phyloP scores from a whole-genome alignment of 2,329 filamentous ascomycete genomes.

The Diaporthe citriasiana region DNA sequence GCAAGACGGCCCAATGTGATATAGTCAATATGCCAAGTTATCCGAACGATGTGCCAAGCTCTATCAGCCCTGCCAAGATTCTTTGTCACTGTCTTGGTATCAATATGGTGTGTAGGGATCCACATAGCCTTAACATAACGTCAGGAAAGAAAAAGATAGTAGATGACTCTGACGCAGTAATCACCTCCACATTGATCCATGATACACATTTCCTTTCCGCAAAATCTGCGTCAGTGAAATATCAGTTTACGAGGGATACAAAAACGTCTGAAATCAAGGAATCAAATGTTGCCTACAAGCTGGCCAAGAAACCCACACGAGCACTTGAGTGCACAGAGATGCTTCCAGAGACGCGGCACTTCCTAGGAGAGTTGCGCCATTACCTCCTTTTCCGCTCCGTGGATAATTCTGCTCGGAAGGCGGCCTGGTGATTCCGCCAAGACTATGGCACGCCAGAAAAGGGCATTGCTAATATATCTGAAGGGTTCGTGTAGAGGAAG shows the following conservation, averaged over 20 bases:
- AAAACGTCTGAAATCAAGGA: too few relatives aligned
- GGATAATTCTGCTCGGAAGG: rapidly evolving
- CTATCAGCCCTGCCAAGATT: neutral
- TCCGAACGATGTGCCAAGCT: neutral
- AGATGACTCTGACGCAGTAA: too few relatives aligned
- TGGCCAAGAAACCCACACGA: too few relatives aligned
- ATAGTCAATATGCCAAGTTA: neutral
- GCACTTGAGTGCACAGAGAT: too few relatives aligned
- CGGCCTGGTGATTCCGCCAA: neutral
- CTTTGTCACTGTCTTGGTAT: neutral
- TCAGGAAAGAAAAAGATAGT: neutral
- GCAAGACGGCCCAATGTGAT: neutral
- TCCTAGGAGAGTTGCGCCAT: neutral
- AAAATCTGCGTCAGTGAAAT: too few relatives aligned
- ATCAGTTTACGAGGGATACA: too few relatives aligned
- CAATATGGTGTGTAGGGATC: neutral
- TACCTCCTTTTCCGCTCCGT: neutral
- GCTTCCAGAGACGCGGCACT: too few relatives aligned
- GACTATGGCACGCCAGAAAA: neutral
- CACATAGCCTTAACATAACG: slow-evolving; percentile 5
- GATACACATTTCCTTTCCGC: too few relatives aligned
- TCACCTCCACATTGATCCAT: too few relatives aligned
- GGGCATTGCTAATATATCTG: too few relatives aligned
- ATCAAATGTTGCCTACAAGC: too few relatives aligned
- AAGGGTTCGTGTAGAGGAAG: neutral